Evolutionary conservation across 140 eudicot genomes (phyloP), one percentile per base, ranked within the genome.

Genomic region (Artemisia princeps): DNA sequence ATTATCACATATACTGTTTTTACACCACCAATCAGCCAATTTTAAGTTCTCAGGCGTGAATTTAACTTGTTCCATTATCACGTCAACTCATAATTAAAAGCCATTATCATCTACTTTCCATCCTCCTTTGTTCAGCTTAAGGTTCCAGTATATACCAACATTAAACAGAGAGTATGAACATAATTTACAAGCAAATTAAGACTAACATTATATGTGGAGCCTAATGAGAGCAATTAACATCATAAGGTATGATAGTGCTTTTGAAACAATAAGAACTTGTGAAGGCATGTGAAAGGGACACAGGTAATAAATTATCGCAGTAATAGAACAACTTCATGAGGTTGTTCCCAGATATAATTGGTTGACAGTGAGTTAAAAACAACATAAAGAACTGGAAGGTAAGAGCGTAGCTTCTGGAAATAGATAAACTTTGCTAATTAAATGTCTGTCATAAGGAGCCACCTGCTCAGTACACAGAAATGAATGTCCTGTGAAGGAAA

Each of bases 351-450:
- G 16, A 14, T 52, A 52, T 4, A 52, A 11, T 52, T n/a, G 56
- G 56, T 52, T 52, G 56, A 52, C 15, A 14, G 16, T 2, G 0
- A 52, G 20, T 52, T 52, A 53, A 17, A 28, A 53, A 53, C 19
- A 67, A 28, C 17, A 33, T 33, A 33, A 33, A 33, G 42, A 33
- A 33, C 42, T 33, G 6, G 30, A 50, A 8, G 70, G 59, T 23
- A 65, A 49, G n/a, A 49, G 26, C 46, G 59, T 50, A 66, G 51
- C 71, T 67, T 67, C 28, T 15, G 62, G 22, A 51, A 30, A 15
- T 28, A 2, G 50, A 67, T 52, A 3, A 50, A 7, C 6, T 24
- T 12, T 65, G 5, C 26, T 28, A 24, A n/a, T 65, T 15, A 5
- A 51, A 30, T 24, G 37, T 4, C 30, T 6, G n/a, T 23, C 23